These are phyloP conservation scores for Houttuynia cordata DNA, from an alignment of 164 flowering plant species.

Conservation along the genomic window DNA sequence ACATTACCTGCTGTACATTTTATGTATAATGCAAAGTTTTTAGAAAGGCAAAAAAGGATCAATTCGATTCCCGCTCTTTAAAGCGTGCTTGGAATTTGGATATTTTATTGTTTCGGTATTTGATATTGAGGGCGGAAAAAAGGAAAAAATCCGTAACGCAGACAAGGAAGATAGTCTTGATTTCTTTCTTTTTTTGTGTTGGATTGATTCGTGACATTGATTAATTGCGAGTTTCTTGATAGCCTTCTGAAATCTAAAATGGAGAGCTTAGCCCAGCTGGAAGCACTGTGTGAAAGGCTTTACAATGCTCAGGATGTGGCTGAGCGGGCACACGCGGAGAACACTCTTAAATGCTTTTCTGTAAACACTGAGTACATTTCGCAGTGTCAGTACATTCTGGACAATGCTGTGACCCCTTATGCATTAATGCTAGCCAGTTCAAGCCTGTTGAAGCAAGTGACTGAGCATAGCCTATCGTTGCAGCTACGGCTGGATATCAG, in stretches of 20 bases:
- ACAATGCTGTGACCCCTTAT: constrained; percentile 82
- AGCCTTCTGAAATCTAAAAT: constrained; percentile 21
- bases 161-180: background rate
- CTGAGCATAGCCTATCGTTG: constrained; percentile 80
- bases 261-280: constrained; percentile 90
- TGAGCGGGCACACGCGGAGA: constrained; percentile 95
- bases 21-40: constrained; percentile 20
- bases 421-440: constrained; percentile 99
- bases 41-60: constrained; percentile 12
- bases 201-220: constrained; percentile 22
- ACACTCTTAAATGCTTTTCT: constrained; percentile 83
- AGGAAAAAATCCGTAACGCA: constrained; percentile 7
- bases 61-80: constrained; percentile 10
- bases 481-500: constrained; percentile 97
- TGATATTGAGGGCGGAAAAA: constrained; percentile 19
- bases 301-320: constrained; percentile 92
- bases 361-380: constrained; percentile 79
- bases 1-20: constrained; percentile 18
- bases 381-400: constrained; percentile 94
- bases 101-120: constrained; percentile 26
- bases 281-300: constrained; percentile 93
- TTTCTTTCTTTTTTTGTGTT: constrained; percentile 1
- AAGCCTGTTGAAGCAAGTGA: constrained; percentile 94
- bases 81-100: constrained; percentile 13
- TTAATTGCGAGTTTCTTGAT: constrained; percentile 17